phyloP scores from a whole-genome alignment of 2,329 filamentous ascomycete species.

The Trichoderma asperellum region DNA sequence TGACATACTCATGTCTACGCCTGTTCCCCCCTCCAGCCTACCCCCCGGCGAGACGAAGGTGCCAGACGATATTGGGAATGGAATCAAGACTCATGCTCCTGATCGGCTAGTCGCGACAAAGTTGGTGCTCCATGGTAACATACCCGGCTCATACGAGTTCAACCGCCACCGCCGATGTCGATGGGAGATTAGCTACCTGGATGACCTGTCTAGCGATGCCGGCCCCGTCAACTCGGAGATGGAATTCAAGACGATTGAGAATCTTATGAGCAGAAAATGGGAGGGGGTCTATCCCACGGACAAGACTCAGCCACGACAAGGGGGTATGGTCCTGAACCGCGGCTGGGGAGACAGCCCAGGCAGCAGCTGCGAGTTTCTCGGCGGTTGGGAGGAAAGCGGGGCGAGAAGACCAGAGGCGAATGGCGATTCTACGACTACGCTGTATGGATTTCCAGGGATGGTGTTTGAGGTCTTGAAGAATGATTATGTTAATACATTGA shows the following conservation, averaged over 20 bases:
- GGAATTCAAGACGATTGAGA: slow-evolving; percentile 72
- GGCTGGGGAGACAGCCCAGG: slow-evolving; percentile 92
- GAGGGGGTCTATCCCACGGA: slow-evolving; percentile 64
- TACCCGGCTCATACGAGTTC: slow-evolving; percentile 95
- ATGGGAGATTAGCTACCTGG: slow-evolving; percentile 74
- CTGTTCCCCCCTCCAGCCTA: slow-evolving; percentile 64
- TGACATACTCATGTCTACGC: slow-evolving; percentile 86
- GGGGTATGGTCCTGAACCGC: slow-evolving; percentile 86
- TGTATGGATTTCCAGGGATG: slow-evolving; percentile 92
- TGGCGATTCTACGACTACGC: slow-evolving; percentile 71
- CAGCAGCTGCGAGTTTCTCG: slow-evolving; percentile 83
- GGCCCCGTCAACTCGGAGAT: slow-evolving; percentile 73
- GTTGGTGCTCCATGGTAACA: slow-evolving; percentile 89
- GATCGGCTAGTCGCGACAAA: slow-evolving; percentile 85
- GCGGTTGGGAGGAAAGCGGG: slow-evolving; percentile 80
- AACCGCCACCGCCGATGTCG: slow-evolving; percentile 89
- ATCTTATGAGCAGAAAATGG: slow-evolving; percentile 70
- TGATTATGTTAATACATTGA: slow-evolving; percentile 84
- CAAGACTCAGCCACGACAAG: slow-evolving; percentile 56
- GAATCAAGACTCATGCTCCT: slow-evolving; percentile 49
- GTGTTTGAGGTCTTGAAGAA: slow-evolving; percentile 97
- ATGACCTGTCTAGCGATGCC: slow-evolving; percentile 46
- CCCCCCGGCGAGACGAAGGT: slow-evolving; percentile 49
- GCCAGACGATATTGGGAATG: slow-evolving; percentile 35
- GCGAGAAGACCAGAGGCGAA: slow-evolving; percentile 57